These are phyloP conservation scores for Candida alai DNA, from an alignment of 805 yeast genomes.

Conservation along the genomic window DNA sequence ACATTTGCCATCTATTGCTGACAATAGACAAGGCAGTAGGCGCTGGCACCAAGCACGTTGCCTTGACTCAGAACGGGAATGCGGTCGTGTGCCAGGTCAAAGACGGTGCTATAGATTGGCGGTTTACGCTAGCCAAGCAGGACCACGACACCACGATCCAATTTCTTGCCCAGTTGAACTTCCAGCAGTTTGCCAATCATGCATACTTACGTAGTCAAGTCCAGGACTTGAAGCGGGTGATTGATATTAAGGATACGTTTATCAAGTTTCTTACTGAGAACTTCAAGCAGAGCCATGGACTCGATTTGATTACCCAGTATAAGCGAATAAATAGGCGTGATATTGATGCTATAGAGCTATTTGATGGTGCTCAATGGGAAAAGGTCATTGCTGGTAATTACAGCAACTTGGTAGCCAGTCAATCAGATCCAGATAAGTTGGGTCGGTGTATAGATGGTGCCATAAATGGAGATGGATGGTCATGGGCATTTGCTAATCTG, in stretches of 20 bases:
- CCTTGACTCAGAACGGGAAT: neutral
- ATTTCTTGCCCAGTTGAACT: slow-evolving; percentile 19
- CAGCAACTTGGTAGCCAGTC: slow-evolving; percentile 1
- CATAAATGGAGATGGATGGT: no score
- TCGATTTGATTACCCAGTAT: slow-evolving; percentile 29
- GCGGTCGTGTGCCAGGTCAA: slow-evolving; percentile 1
- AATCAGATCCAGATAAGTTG: slow-evolving; percentile 2
- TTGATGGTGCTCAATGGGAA: slow-evolving; percentile 10
- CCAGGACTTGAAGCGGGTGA: slow-evolving; percentile 16
- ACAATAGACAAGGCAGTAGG: slow-evolving; percentile 9
- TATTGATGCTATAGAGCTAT: slow-evolving; percentile 9
- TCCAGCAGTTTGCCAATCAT: slow-evolving; percentile 21
- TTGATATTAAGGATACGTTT: slow-evolving; percentile 29
- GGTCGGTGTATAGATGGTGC: slow-evolving; percentile 1
- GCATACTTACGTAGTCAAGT: slow-evolving; percentile 16
- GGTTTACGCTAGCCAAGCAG: slow-evolving; percentile 13
- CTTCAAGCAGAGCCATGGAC: slow-evolving; percentile 31
- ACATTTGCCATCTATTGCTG: slow-evolving; percentile 14
- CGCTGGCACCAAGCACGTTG: neutral
- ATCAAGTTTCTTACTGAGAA: slow-evolving; percentile 30
- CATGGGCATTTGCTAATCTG: slow-evolving; percentile 9
- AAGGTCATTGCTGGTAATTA: slow-evolving; percentile 2
- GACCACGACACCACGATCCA: slow-evolving; percentile 3
- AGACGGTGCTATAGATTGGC: slow-evolving; percentile 19
- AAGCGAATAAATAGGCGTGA: slow-evolving; percentile 15